Base-by-base conservation (phyloP, 352 stramenopile genomes). In the Blastocystis sp. region DNA sequence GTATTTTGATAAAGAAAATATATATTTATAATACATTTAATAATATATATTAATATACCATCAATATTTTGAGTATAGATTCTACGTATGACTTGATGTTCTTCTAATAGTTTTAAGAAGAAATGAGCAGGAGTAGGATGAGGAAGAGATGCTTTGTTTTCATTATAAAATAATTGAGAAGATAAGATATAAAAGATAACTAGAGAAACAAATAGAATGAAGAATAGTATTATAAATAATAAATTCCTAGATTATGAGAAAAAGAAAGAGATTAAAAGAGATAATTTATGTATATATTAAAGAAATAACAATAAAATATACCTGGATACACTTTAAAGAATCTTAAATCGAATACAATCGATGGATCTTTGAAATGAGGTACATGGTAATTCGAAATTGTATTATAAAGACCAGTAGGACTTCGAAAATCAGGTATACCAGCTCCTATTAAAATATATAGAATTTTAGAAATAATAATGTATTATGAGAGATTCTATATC, bases 51-150 rank as follows among this genome's bases (percentile, higher is more conserved):
- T 65, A 95, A 87, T 27, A 95, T 67, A 0, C 81, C 86, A 67
- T 98, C 91, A 67, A 98, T 95, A 68, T 98, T 97, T 68, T 96
- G 86, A 25, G 86, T 94, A 67, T 93, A 95, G 27, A 88, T 72
- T 4, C 84, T 75, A 49, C 91, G 67, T 23, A 96, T 68, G 55
- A 91, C 84, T 10, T 80, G 73, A 58, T 86, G 78, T 55, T 86
- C 72, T 62, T 93, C 69, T 37, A 95, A 68, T 28, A 83, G 55
- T 16, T 76, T 80, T 7, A 96, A 71, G 58, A 95, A 95, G n/a
- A 73, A 72, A 72, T 97, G 90, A 4, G 86, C 93, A 2, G 77
- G 65, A 1, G 85, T 95, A 25, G 86, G 88, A 21, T 74, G 67
- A 10, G 83, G n/a, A n/a, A n/a, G n/a, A n/a, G n/a, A n/a, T n/a